phyloP scores from a whole-genome alignment of 2,329 filamentous ascomycete species.

The Fusarium pseudocircinatum region DNA sequence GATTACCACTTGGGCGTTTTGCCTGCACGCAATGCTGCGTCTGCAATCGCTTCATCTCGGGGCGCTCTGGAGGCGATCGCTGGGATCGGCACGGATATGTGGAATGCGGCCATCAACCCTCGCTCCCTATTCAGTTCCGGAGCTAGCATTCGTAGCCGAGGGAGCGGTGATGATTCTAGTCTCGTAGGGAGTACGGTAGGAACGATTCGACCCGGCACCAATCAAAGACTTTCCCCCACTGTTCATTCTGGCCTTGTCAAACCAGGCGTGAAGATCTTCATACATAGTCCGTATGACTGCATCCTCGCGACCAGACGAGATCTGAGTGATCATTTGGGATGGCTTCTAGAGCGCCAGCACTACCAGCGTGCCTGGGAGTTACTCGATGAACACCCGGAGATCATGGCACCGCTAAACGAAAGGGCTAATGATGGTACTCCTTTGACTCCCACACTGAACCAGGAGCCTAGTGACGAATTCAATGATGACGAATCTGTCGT shows the following conservation, averaged over 20 bases:
- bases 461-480: slow-evolving; percentile 66
- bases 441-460: slow-evolving; percentile 54
- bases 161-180: slow-evolving; percentile 69
- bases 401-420: slow-evolving; percentile 58
- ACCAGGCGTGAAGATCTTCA: slow-evolving; percentile 79
- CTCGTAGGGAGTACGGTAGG: slow-evolving; percentile 53
- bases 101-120: slow-evolving; percentile 91
- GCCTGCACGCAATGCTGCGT: slow-evolving; percentile 75
- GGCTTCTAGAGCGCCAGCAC: slow-evolving; percentile 83
- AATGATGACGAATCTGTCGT: slow-evolving; percentile 73
- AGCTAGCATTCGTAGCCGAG: slow-evolving; percentile 75
- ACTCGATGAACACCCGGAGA: slow-evolving; percentile 86
- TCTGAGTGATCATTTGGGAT: slow-evolving; percentile 82
- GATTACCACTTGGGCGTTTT: slow-evolving; percentile 92
- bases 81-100: slow-evolving; percentile 78
- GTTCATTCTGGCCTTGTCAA: slow-evolving; percentile 66
- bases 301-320: slow-evolving; percentile 91
- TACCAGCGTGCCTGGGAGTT: slow-evolving; percentile 91
- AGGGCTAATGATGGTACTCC: slow-evolving; percentile 52
- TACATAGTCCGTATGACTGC: slow-evolving; percentile 96
- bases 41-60: slow-evolving; percentile 70
- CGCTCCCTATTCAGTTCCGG: slow-evolving; percentile 87
- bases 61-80: slow-evolving; percentile 82
- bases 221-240: slow-evolving; percentile 45
- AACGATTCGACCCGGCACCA: slow-evolving; percentile 42